Evolutionary conservation across 2,329 filamentous ascomycete genomes (phyloP), one percentile per base, ranked within the genome.

Genomic region (Bipolaris gigantea): DNA sequence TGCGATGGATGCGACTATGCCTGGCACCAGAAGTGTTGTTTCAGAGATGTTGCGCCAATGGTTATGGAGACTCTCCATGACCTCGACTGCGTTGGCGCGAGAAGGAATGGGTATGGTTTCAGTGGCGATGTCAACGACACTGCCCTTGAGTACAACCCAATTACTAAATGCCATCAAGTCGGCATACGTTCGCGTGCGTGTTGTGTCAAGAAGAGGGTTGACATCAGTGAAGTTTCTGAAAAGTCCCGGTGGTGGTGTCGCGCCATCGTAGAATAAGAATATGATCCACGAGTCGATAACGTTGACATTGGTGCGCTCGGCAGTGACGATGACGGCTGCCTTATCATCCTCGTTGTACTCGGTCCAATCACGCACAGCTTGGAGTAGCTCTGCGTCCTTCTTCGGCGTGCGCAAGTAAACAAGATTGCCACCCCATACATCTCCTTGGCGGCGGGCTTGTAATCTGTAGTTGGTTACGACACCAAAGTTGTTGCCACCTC

Each of bases 151-250:
- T 4, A 73, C 62, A 13, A 71, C 69, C 66, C 64, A 71, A 53
- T 83, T 78, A 61, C 81, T 82, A 32, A 65, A 65, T 15, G 66
- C 72, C 56, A 82, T 74, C 6, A 84, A 69, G 38, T 77, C 76
- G 47, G 76, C 72, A 56, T 82, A 82, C 6, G 72, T 77, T 57
- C 77, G 80, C 3, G 76, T 77, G 63, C 79, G 78, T 45, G 74
- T 75, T 16, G 71, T 78, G 62, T 83, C 80, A 19, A 76, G 63
- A 0, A 73, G 55, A 1, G 77, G 76, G 1, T 70, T 63, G 42
- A 83, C 75, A 35, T 74, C 74, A 2, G 80, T 79, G 67, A 88
- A 88, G 52, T 80, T 79, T 52, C 79, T 76, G 54, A 88, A 87
- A 2, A 82, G 77, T 4, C 75, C 80, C 1, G 73, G 63, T 0